These are phyloP conservation scores for Senecio squalidus DNA, from an alignment of 140 eudicot genomes.

Conservation along the genomic window DNA sequence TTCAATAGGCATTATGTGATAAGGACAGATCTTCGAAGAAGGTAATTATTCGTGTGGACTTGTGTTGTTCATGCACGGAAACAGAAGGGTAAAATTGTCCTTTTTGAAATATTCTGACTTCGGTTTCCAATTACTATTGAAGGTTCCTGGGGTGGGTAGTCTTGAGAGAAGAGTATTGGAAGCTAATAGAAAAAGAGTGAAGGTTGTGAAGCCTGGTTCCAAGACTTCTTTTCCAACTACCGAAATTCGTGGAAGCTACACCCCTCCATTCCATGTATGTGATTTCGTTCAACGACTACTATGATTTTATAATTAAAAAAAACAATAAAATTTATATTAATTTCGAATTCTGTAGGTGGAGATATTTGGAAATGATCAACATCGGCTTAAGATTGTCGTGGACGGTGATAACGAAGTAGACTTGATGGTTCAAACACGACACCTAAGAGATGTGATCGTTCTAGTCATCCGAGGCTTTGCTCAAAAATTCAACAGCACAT, in stretches of 20 bases:
- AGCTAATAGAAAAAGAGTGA: slow-evolving; percentile 73
- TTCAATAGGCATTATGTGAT: slow-evolving; percentile 71
- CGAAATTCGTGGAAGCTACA: slow-evolving; percentile 87
- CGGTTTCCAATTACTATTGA: slow-evolving; percentile 5
- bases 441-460: slow-evolving; percentile 79
- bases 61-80: neutral
- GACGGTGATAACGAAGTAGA: slow-evolving; percentile 86
- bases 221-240: slow-evolving; percentile 89
- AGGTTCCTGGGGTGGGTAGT: slow-evolving; percentile 67
- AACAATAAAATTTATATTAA: no score
- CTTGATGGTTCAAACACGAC: slow-evolving; percentile 92
- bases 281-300: neutral
- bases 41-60: slow-evolving; percentile 29
- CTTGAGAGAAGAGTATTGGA: slow-evolving; percentile 90
- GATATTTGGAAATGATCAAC: slow-evolving; percentile 86
- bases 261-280: slow-evolving; percentile 98
- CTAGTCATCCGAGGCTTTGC: slow-evolving; percentile 89
- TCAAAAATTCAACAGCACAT: slow-evolving; percentile 86
- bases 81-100: slow-evolving; percentile 9
- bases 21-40: slow-evolving; percentile 82
- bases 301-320: no score
- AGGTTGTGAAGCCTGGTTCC: slow-evolving; percentile 95
- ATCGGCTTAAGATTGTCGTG: slow-evolving; percentile 78
- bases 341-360: slow-evolving; percentile 84
- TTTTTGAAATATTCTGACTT: neutral